These are phyloP conservation scores for Kurtzmaniella fragi DNA, from an alignment of 805 yeast genomes.

Conservation along the genomic window DNA sequence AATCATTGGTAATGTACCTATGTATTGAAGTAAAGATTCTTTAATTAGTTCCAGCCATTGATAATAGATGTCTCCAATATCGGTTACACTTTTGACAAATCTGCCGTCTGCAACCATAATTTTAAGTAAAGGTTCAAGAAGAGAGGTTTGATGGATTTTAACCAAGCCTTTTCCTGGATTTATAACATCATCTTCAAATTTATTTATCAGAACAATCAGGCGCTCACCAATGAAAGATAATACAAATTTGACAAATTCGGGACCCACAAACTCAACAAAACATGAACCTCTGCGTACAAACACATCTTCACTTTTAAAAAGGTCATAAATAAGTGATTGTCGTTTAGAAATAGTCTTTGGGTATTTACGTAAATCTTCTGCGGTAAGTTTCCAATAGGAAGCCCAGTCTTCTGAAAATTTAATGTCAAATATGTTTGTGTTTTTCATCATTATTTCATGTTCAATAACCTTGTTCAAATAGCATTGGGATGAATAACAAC, in stretches of 20 bases:
- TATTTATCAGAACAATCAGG: slow-evolving; percentile 24
- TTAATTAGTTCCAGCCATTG: slow-evolving; percentile 62
- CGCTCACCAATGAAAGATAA: slow-evolving; percentile 13
- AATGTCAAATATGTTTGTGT: slow-evolving; percentile 21
- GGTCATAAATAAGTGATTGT: slow-evolving; percentile 73
- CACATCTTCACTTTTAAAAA: slow-evolving; percentile 65
- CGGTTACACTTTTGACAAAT: slow-evolving; percentile 46
- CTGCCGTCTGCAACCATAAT: slow-evolving; percentile 62
- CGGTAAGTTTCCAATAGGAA: slow-evolving; percentile 57
- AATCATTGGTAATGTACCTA: slow-evolving; percentile 55
- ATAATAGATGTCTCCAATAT: slow-evolving; percentile 55
- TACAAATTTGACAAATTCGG: slow-evolving; percentile 31
- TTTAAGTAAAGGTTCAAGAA: slow-evolving; percentile 54
- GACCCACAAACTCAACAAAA: slow-evolving; percentile 47
- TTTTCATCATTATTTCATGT: slow-evolving; percentile 18
- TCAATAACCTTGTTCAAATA: slow-evolving; percentile 26
- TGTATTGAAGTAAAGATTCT: slow-evolving; percentile 52
- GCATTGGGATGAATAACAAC: slow-evolving; percentile 36
- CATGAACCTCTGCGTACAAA: slow-evolving; percentile 64
- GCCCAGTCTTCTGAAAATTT: slow-evolving; percentile 53
- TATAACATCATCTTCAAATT: slow-evolving; percentile 56
- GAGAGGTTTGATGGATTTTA: slow-evolving; percentile 45
- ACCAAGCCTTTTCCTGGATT: slow-evolving; percentile 53
- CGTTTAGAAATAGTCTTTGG: slow-evolving; percentile 51
- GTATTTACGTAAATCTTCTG: slow-evolving; percentile 47